A percentile compares a stretch with the other conserved stretches of the same genome.
Conservation (phyloP, 768 basidiomycete genomes). For the Leccinum pellstonianum region DNA sequence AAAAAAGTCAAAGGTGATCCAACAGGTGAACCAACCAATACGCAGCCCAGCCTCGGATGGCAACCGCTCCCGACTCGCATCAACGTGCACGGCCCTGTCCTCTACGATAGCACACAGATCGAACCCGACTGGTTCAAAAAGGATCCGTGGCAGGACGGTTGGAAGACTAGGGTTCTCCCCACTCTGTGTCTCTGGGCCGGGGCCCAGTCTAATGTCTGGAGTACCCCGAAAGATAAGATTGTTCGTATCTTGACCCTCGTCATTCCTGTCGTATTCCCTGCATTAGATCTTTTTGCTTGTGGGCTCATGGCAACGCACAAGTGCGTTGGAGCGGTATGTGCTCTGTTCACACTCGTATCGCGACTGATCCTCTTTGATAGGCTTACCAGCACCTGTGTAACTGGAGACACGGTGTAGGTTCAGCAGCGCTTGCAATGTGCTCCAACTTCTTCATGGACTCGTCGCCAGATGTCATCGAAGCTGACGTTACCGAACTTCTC, state of each 20-base stretch:
- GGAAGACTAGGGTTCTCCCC: background rate
- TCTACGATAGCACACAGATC: background rate
- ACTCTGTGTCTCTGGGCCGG: background rate
- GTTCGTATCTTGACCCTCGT: background rate
- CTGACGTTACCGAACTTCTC: background rate
- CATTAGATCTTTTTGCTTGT: background rate
- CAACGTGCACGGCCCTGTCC: too few species aligned
- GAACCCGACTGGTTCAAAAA: background rate
- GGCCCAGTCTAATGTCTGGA: background rate
- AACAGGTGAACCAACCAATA: too few species aligned
- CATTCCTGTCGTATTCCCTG: background rate
- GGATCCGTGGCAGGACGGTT: background rate
- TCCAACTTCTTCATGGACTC: background rate
- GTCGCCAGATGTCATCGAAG: background rate
- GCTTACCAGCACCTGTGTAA: constrained; percentile 1
- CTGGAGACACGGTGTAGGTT: background rate
- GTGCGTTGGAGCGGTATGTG: background rate
- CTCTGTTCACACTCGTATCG: background rate
- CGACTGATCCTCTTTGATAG: background rate
- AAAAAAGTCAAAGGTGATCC: background rate
- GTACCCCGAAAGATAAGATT: background rate
- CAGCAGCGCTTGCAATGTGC: background rate
- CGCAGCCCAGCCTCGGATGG: too few species aligned
- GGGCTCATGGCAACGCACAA: background rate
- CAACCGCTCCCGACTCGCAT: too few species aligned